phyloP scores from a whole-genome alignment of 257 asterid species.

The Solanum virginianum region DNA sequence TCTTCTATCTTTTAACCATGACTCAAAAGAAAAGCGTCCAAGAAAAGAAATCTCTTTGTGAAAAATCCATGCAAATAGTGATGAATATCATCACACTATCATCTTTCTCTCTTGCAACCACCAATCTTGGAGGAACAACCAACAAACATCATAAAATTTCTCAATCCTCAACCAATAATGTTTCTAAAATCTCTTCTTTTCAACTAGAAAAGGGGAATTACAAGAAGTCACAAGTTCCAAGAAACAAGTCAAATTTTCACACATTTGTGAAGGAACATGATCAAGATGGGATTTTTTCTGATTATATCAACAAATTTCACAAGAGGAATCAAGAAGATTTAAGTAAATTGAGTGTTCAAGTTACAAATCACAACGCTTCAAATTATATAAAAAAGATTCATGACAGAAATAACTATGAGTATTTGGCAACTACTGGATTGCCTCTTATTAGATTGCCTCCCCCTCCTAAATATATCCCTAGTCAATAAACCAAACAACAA shows the following conservation, averaged over 20 bases:
- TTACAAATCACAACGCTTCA: not conserved
- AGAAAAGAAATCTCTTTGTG: conserved; percentile 14
- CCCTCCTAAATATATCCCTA: not conserved
- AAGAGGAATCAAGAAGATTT: conserved; percentile 2
- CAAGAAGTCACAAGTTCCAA: conserved; percentile 8
- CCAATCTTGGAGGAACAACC: conserved; percentile 3
- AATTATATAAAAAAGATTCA: conserved; percentile 1
- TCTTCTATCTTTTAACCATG: not conserved
- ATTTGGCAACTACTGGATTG: not conserved
- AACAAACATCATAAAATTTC: not conserved
- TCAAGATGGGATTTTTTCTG: conserved; percentile 13
- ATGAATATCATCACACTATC: conserved; percentile 19
- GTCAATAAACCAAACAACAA: not conserved
- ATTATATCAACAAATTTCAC: conserved; percentile 10
- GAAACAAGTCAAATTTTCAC: not conserved
- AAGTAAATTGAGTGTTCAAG: not conserved
- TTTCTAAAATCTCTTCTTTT: not conserved
- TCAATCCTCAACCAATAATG: not conserved
- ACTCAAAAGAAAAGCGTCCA: not conserved
- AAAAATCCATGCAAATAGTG: conserved; percentile 23
- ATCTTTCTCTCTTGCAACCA: conserved; percentile 17
- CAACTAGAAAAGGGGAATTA: not conserved
- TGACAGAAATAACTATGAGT: not conserved
- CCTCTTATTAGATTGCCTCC: not conserved
- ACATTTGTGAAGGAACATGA: conserved; percentile 6